phyloP scores from a whole-genome alignment of 768 basidiomycete genomes.

The Boletus coccyginus region DNA sequence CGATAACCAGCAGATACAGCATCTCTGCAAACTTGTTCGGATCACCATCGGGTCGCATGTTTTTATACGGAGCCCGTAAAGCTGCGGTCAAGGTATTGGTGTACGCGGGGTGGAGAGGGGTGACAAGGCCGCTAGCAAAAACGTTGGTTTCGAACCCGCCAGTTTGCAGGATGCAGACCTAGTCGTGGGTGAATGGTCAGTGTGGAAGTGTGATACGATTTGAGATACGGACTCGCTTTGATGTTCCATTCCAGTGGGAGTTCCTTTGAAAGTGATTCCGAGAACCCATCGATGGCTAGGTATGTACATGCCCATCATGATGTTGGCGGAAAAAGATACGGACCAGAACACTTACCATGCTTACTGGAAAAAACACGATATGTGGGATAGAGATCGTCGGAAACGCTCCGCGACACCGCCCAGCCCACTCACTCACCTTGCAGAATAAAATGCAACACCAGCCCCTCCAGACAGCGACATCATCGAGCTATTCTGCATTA shows the following conservation, averaged over 20 bases:
- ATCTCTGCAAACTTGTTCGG: conserved; percentile 12
- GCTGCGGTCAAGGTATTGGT: neutral
- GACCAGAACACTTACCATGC: neutral
- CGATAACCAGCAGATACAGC: neutral
- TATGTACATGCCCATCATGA: neutral
- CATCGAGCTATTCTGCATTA: conserved; percentile 7
- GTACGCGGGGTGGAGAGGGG: conserved; percentile 8
- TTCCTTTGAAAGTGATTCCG: conserved; percentile 2
- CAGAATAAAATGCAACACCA: conserved; percentile 1
- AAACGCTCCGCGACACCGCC: neutral
- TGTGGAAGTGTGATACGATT: neutral
- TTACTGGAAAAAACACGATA: neutral
- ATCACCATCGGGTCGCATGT: conserved; percentile 4
- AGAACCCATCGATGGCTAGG: conserved; percentile 6
- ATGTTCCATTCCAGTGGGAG: conserved; percentile 15
- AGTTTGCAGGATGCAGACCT: conserved; percentile 16
- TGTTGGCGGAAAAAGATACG: neutral
- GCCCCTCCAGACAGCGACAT: neutral
- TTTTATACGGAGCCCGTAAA: neutral
- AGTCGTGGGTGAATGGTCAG: neutral
- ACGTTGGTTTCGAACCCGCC: conserved; percentile 18
- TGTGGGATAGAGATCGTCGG: neutral
- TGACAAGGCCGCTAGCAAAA: neutral
- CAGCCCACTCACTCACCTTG: neutral
- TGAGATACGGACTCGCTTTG: neutral